Evolutionary conservation across 352 stramenopile species (phyloP).

Genomic region (Thalassiosira ordinaria): DNA sequence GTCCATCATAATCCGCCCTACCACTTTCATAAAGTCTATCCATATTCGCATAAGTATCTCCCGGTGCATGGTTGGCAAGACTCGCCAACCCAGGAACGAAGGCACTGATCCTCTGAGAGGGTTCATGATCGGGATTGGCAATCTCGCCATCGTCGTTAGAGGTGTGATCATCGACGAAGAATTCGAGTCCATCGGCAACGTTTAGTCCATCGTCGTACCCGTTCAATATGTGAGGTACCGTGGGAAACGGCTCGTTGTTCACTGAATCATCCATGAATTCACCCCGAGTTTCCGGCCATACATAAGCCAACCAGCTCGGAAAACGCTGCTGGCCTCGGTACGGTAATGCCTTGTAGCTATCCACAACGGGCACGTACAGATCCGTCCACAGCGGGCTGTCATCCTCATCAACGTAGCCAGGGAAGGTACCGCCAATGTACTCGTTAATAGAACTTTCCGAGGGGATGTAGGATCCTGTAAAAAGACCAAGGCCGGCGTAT

Average conservation of each 20-base stretch:
- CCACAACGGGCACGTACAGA: conserved; percentile 53
- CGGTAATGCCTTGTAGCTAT: conserved; percentile 56
- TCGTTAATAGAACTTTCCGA: conserved; percentile 11
- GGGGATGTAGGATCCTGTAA: no score
- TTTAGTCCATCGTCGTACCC: conserved; percentile 30
- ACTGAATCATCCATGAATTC: conserved; percentile 20
- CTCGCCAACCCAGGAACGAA: conserved; percentile 62
- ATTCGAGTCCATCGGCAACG: conserved; percentile 30
- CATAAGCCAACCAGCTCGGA: conserved; percentile 52
- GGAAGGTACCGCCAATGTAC: conserved; percentile 26
- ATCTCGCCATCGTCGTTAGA: conserved; percentile 33
- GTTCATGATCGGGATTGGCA: neutral
- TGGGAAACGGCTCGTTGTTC: conserved; percentile 25
- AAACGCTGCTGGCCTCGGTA: conserved; percentile 55
- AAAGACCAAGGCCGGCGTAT: no score
- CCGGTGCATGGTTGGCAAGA: conserved; percentile 68
- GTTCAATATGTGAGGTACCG: conserved; percentile 8
- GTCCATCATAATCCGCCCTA: conserved; percentile 17
- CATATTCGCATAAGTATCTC: conserved; percentile 37
- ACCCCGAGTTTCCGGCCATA: conserved; percentile 32
- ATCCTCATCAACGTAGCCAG: conserved; percentile 10
- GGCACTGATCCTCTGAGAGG: conserved; percentile 19
- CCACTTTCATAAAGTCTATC: conserved; percentile 19
- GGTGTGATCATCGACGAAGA: no score
- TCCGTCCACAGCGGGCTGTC: conserved; percentile 39